phyloP scores from a whole-genome alignment of 352 stramenopile genomes.

The Globisporangium megalacanthum region DNA sequence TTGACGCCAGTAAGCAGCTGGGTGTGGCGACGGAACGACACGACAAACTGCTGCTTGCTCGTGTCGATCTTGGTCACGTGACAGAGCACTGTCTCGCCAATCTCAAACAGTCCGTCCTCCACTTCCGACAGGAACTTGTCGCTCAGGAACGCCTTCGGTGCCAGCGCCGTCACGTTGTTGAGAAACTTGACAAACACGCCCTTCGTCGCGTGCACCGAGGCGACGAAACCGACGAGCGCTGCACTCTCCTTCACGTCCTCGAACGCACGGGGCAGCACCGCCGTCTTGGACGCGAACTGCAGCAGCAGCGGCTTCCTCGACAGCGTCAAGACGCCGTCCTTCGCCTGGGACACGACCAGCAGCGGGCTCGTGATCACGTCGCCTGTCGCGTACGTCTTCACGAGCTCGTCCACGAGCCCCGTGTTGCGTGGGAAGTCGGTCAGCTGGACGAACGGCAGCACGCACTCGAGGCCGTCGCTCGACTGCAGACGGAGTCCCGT shows the following conservation, averaged over 20 bases:
- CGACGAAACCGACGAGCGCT: conserved; percentile 72
- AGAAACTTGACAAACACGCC: conserved; percentile 87
- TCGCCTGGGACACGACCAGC: conserved; percentile 65
- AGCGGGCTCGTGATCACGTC: conserved; percentile 51
- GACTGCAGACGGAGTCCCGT: conserved; percentile 75
- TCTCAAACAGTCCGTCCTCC: conserved; percentile 75
- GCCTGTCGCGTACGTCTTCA: conserved; percentile 41
- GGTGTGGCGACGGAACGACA: conserved; percentile 55
- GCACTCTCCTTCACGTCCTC: conserved; percentile 52
- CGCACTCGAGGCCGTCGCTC: conserved; percentile 55
- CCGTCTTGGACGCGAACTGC: conserved; percentile 26
- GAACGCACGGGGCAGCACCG: conserved; percentile 52
- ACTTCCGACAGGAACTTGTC: conserved; percentile 70
- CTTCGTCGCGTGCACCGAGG: conserved; percentile 65
- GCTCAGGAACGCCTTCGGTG: conserved; percentile 72
- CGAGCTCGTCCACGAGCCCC: conserved; percentile 64
- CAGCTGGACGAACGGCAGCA: conserved; percentile 79
- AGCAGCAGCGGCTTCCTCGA: conserved; percentile 82
- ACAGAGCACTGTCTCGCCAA: conserved; percentile 83
- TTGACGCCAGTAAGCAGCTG: conserved; percentile 31
- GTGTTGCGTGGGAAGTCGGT: conserved; percentile 82
- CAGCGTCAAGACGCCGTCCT: conserved; percentile 65
- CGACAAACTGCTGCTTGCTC: conserved; percentile 75
- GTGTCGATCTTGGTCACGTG: conserved; percentile 69
- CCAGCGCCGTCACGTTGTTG: conserved; percentile 79